Percentiles rank a stretch among this genome's conserved stretches.
phyloP scores from a whole-genome alignment of 2,329 filamentous ascomycete species.

The Neofusicoccum laricinum region DNA sequence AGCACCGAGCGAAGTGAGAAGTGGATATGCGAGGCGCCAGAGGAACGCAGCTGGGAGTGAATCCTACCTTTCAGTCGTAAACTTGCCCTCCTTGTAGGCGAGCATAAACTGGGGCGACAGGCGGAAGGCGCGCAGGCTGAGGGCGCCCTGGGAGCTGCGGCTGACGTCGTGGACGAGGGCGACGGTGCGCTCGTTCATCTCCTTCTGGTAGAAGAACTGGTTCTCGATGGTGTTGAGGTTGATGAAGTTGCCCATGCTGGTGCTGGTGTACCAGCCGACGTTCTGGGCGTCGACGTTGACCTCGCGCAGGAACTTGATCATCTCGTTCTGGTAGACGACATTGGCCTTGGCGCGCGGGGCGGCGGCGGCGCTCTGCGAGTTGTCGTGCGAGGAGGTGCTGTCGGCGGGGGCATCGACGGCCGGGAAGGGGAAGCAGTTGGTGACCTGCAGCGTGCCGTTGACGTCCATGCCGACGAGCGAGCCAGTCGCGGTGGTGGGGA shows the following conservation, averaged over 20 bases:
- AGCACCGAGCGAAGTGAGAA: not conserved
- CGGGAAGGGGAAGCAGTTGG: slow-evolving; percentile 93
- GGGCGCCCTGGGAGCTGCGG: slow-evolving; percentile 85
- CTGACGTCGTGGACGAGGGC: slow-evolving; percentile 93
- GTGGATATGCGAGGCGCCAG: not conserved
- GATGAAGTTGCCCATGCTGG: slow-evolving; percentile 98
- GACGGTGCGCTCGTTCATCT: slow-evolving; percentile 79
- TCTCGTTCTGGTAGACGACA: slow-evolving; percentile 84
- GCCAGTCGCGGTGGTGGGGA: slow-evolving; percentile 86
- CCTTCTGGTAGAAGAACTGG: slow-evolving; percentile 95
- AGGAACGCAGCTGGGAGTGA: not conserved
- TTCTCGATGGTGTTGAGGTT: slow-evolving; percentile 96
- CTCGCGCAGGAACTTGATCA: slow-evolving; percentile 94
- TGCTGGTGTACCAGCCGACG: slow-evolving; percentile 97
- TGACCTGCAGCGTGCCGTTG: slow-evolving; percentile 78
- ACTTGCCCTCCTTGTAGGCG: slow-evolving; percentile 95
- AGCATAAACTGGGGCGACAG: slow-evolving; percentile 84
- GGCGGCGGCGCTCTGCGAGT: slow-evolving; percentile 57
- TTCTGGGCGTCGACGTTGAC: slow-evolving; percentile 98
- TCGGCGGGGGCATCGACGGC: slow-evolving; percentile 68
- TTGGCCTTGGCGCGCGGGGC: slow-evolving; percentile 91
- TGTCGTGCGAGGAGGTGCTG: slow-evolving; percentile 27
- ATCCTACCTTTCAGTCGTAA: slow-evolving; percentile 86
- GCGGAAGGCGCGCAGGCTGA: slow-evolving; percentile 88
- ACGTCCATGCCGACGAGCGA: slow-evolving; percentile 92